These are phyloP conservation scores for Gymnopilus junonius DNA, from an alignment of 768 basidiomycete species.

Conservation along the genomic window DNA sequence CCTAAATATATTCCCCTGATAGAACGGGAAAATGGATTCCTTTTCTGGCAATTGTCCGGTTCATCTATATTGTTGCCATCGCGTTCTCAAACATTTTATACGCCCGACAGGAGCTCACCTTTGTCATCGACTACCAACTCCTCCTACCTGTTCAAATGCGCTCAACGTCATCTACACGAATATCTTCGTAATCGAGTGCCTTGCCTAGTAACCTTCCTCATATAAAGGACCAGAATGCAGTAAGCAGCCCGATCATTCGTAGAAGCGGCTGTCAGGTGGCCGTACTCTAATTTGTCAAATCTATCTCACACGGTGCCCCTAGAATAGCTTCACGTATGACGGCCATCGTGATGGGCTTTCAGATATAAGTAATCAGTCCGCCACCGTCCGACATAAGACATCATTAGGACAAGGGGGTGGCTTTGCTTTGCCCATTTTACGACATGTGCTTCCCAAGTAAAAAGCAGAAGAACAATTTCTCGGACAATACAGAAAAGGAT, in stretches of 20 bases:
- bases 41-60: background rate
- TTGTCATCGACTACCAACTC: background rate
- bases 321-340: constrained; percentile 11
- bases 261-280: constrained; percentile 13
- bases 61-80: too few relatives aligned
- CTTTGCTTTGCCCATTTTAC: constrained; percentile 13
- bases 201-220: too few relatives aligned
- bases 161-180: background rate
- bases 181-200: background rate
- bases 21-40: background rate
- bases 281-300: constrained; percentile 16
- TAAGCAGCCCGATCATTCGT: background rate
- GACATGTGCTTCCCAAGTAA: constrained; percentile 41
- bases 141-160: background rate
- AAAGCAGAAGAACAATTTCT: constrained; percentile 39
- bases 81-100: background rate
- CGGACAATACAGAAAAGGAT: constrained; percentile 25
- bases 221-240: too few relatives aligned
- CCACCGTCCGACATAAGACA: constrained; percentile 6
- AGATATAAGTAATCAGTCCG: constrained; percentile 19
- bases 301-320: constrained; percentile 23
- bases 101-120: background rate
- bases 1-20: background rate
- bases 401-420: constrained; percentile 8
- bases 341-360: constrained; percentile 9